Conservation (phyloP, 2,329 filamentous ascomycete species). For the Elsinoe australis region DNA sequence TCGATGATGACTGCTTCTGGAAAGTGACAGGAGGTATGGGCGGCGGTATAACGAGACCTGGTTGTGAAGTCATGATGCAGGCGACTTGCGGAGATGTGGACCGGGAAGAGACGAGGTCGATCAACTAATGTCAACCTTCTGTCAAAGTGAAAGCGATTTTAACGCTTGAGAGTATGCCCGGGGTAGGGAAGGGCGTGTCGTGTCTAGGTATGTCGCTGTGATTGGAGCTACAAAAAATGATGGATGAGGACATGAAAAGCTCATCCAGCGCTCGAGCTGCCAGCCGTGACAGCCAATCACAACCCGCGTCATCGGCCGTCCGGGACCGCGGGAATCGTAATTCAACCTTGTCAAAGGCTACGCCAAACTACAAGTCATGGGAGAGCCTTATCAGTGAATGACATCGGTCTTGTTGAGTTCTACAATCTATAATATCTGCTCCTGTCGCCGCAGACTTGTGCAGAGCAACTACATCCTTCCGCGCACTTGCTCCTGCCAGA, state of each 20-base stretch:
- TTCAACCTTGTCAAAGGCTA: conserved; percentile 15
- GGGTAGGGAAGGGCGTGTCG: conserved; percentile 10
- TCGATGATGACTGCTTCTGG: conserved; percentile 21
- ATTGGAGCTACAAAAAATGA: conserved; percentile 13
- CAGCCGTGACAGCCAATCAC: conserved; percentile 9
- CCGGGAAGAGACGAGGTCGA: neutral
- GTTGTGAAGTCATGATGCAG: conserved; percentile 20
- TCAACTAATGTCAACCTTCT: no score
- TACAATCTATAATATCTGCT: no score
- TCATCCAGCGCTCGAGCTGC: conserved; percentile 5
- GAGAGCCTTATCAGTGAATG: no score
- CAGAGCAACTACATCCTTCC: no score
- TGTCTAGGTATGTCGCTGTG: conserved; percentile 15
- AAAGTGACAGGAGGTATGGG: conserved; percentile 19
- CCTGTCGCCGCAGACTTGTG: no score
- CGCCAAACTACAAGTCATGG: no score
- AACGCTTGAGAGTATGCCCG: neutral
- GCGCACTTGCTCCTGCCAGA: no score
- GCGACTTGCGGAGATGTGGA: neutral
- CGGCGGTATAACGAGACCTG: conserved; percentile 16
- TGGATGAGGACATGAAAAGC: no score
- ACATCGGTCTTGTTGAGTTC: no score
- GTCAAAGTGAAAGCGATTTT: no score
- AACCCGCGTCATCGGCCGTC: neutral
- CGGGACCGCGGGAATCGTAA: neutral